Evolutionary conservation across 2,329 filamentous ascomycete genomes (phyloP), one percentile per base, ranked within the genome.

Genomic region (Fusarium sacchari): DNA sequence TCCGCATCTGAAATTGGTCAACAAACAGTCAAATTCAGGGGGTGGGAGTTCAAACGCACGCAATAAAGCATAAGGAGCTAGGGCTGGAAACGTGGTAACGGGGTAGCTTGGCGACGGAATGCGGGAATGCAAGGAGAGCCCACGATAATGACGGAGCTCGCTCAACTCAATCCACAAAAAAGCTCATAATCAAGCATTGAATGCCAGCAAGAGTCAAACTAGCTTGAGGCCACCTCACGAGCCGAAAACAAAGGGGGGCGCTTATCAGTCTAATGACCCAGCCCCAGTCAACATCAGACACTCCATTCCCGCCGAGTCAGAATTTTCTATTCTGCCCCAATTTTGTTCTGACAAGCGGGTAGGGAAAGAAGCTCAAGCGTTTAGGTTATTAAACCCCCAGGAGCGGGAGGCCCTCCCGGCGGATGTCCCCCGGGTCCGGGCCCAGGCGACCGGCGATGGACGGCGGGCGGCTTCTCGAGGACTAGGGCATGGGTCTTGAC

Each of bases 1-100:
- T 44, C 37, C 46, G 53, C 40, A 56, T 59, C 46, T 56, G 11
- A 71, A 67, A 71, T 55, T 67, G 53, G 36, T 56, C 39, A 50
- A 60, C 11, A 39, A 60, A 40, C 30, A 34, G 18, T 40, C 37
- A 53, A 67, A 56, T 57, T 56, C 64, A 70, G 36, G 64, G 71
- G 61, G 32, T 67, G 60, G 52, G 32, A 40, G 64, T 42, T 28
- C 58, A 42, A 46, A 73, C 67, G 71, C 67, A 64, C 43, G 62
- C 67, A 60, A 68, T 68, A 68, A 56, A 59, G 34, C 50, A 55
- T 28, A 60, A 49, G 53, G 34, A 58, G 56, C 70, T 68, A 72
- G 71, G 71, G 71, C 67, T 74, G 67, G 71, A 73, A 73, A 74
- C 71, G 71, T 73, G 71, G 71, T 74, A 39, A 73, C 71, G 68